Conservation (phyloP, 1,284 basidiomycete genomes). For the Flammula alnicola region DNA sequence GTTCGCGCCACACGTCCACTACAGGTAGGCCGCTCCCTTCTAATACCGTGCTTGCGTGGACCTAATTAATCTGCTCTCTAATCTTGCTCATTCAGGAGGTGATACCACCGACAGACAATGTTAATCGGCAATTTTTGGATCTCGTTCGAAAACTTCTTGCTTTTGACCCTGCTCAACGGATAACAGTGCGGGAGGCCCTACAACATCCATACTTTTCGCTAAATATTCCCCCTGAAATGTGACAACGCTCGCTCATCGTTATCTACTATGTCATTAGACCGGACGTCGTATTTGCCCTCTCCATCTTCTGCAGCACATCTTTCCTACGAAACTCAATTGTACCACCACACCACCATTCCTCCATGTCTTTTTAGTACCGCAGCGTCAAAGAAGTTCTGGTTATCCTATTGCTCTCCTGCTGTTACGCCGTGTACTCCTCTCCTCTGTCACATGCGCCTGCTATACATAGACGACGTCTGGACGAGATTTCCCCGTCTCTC, state of each 20-base stretch:
- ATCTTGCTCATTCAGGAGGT: slow-evolving; percentile 66
- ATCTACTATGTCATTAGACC: slow-evolving; percentile 20
- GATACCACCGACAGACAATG: slow-evolving; percentile 72
- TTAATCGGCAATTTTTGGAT: slow-evolving; percentile 85
- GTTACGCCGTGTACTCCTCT: slow-evolving; percentile 22
- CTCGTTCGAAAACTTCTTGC: slow-evolving; percentile 87
- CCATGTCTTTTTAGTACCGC: slow-evolving; percentile 32
- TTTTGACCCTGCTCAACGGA: slow-evolving; percentile 89
- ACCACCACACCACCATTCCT: slow-evolving; percentile 26
- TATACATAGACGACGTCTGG: slow-evolving; percentile 7
- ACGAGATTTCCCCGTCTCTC: not conserved
- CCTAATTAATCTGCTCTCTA: slow-evolving; percentile 24
- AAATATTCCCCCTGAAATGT: slow-evolving; percentile 63
- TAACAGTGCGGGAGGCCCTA: slow-evolving; percentile 87
- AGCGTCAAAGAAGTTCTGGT: slow-evolving; percentile 29
- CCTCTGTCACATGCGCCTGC: slow-evolving; percentile 2
- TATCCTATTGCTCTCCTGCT: slow-evolving; percentile 24
- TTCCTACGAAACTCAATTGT: slow-evolving; percentile 30
- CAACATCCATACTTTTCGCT: slow-evolving; percentile 84
- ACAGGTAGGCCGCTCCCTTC: slow-evolving; percentile 51
- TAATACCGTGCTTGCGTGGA: slow-evolving; percentile 2
- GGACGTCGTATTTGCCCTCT: slow-evolving; percentile 21
- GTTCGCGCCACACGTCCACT: slow-evolving; percentile 87
- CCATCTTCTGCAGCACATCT: slow-evolving; percentile 26
- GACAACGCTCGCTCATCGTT: slow-evolving; percentile 12